Evolutionary conservation across 2,329 filamentous ascomycete species (phyloP), one percentile per base, ranked within the genome.

Genomic region (Aureobasidium mangrovei): DNA sequence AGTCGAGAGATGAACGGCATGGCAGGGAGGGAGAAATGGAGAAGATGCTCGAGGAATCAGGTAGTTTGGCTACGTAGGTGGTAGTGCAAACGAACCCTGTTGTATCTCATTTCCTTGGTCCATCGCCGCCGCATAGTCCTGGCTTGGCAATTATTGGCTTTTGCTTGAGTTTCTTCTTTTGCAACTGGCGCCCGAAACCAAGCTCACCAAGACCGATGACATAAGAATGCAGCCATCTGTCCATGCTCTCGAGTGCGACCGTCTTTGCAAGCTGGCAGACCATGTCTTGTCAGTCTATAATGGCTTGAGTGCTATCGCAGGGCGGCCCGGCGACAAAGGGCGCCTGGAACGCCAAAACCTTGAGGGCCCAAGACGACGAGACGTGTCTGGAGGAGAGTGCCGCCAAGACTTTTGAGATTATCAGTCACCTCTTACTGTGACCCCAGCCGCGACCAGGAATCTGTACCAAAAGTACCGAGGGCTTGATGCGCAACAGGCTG

Each of bases 111-210:
- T 53, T 53, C 49, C 49, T 38, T 43, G 31, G 26, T 44, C 31
- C 49, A 52, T 52, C 28, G 29, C 48, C 4, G 28, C 48, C 10
- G 31, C 39, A 43, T 18, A 12, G 31, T 38, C 49, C 32, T 43
- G 39, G 7, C 49, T 53, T 53, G 49, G 49, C 49, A 44, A 51
- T 36, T 43, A 43, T 53, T 44, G 49, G 40, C 48, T 53, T 44
- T 53, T 38, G 39, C 18, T 40, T 44, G 38, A n/a, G 24, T 29
- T 52, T 42, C 33, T 29, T 41, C 39, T 33, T 35, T 41, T 31
- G 33, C 10, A 33, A 35, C 47, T 38, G 47, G 18, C 24, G 26
- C 24, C 29, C 24, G 24, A 33, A 41, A 51, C 40, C 36, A 49
- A 49, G 46, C 46, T 49, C 40, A 51, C 40, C 36, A 49, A 49